phyloP scores from a whole-genome alignment of 2,329 filamentous ascomycete genomes.

The Pseudogymnoascus sp. region DNA sequence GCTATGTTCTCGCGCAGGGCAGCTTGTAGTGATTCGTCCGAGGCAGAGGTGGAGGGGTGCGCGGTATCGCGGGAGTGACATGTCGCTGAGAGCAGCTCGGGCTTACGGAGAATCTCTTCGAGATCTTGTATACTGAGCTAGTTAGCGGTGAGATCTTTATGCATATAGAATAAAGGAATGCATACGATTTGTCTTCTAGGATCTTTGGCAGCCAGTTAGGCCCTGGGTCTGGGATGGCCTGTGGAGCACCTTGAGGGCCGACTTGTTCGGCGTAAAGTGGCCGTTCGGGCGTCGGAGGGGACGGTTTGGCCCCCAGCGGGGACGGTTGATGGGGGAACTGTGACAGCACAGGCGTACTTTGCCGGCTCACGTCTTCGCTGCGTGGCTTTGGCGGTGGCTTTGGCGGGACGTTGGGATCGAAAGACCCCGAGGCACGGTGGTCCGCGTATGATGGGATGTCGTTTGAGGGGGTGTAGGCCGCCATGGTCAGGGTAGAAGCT shows the following conservation, averaged over 20 bases:
- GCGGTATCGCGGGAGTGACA: constrained; percentile 59
- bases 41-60: constrained; percentile 65
- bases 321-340: background rate
- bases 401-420: constrained; percentile 53
- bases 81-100: constrained; percentile 66
- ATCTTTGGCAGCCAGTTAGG: constrained; percentile 73
- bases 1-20: constrained; percentile 66
- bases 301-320: constrained; percentile 35
- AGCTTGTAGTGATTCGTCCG: constrained; percentile 57
- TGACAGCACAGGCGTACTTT: constrained; percentile 48
- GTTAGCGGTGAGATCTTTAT: constrained; percentile 18
- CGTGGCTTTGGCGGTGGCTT: constrained; percentile 66
- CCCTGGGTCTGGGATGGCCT: constrained; percentile 48
- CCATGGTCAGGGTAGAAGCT: background rate
- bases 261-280: background rate
- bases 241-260: constrained; percentile 19
- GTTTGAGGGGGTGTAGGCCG: constrained; percentile 15
- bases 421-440: constrained; percentile 22
- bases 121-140: constrained; percentile 68
- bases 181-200: constrained; percentile 76
- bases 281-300: constrained; percentile 15
- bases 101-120: constrained; percentile 58
- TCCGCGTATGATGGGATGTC: constrained; percentile 19
- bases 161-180: constrained; percentile 25
- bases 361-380: constrained; percentile 62